Conservation (phyloP, 2,329 filamentous ascomycete genomes). For the Pestalotiopsis sp. region DNA sequence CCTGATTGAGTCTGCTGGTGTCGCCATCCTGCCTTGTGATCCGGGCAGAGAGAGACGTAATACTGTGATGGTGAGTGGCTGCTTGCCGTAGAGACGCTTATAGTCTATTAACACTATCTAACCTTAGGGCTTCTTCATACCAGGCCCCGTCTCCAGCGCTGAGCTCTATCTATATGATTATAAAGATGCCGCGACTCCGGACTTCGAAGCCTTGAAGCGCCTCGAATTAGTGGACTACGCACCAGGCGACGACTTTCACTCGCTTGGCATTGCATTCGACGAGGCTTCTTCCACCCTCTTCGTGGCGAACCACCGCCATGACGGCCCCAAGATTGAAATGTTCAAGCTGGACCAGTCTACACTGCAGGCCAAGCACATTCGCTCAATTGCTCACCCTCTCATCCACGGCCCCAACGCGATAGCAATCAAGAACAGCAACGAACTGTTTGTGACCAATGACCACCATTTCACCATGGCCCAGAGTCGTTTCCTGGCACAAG, state of each 20-base stretch:
- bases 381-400: conserved; percentile 38
- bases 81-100: neutral
- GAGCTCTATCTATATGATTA: conserved; percentile 41
- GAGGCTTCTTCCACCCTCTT: conserved; percentile 35
- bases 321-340: conserved; percentile 37
- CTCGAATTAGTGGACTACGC: conserved; percentile 27
- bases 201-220: conserved; percentile 23
- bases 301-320: conserved; percentile 37
- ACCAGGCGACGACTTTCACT: conserved; percentile 35
- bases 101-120: neutral
- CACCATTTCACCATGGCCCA: conserved; percentile 33
- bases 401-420: conserved; percentile 42
- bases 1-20: conserved; percentile 33
- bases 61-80: conserved; percentile 38
- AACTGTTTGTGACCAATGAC: conserved; percentile 44
- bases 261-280: conserved; percentile 41
- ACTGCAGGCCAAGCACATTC: conserved; percentile 35
- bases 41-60: conserved; percentile 41
- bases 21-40: conserved; percentile 41
- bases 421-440: conserved; percentile 31
- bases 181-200: conserved; percentile 18
- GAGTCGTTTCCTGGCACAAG: conserved; percentile 22
- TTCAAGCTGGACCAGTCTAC: conserved; percentile 37
- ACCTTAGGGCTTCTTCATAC: conserved; percentile 27
- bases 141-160: conserved; percentile 26